A percentile compares a stretch with the other conserved stretches of the same genome.
phyloP scores from a whole-genome alignment of 1,284 basidiomycete species.

The Cutaneotrichosporon cavernicola region DNA sequence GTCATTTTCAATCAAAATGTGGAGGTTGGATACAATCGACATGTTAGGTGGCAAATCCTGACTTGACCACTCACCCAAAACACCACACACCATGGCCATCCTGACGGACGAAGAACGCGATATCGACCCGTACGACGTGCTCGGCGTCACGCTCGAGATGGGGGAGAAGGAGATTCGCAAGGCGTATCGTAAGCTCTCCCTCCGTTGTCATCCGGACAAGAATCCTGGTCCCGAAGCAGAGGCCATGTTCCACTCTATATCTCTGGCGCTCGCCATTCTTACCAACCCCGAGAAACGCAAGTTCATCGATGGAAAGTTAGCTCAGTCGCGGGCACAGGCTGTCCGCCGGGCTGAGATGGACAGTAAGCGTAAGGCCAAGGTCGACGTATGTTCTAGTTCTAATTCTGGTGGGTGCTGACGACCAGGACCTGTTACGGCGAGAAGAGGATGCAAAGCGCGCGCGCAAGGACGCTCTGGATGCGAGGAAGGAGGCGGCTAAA shows the following conservation, averaged over 20 bases:
- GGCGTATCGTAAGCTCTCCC: slow-evolving; percentile 75
- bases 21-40: not conserved
- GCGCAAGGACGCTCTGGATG: slow-evolving; percentile 61
- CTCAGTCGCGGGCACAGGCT: slow-evolving; percentile 67
- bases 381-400: slow-evolving; percentile 55
- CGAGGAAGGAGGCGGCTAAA: slow-evolving; percentile 55
- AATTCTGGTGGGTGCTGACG: slow-evolving; percentile 5
- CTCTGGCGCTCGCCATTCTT: slow-evolving; percentile 78
- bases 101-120: slow-evolving; percentile 52
- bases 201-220: slow-evolving; percentile 85
- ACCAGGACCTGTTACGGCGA: slow-evolving; percentile 72
- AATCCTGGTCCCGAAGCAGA: slow-evolving; percentile 55
- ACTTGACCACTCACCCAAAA: not conserved
- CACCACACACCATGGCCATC: slow-evolving; percentile 26
- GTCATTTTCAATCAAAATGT: slow-evolving; percentile 7
- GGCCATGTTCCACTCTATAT: slow-evolving; percentile 82
- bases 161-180: slow-evolving; percentile 79
- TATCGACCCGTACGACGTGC: slow-evolving; percentile 70
- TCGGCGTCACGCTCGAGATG: slow-evolving; percentile 66
- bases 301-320: slow-evolving; percentile 76
- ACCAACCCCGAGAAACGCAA: slow-evolving; percentile 77
- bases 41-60: slow-evolving; percentile 14
- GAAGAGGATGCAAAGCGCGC: slow-evolving; percentile 71
- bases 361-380: slow-evolving; percentile 71
- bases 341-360: slow-evolving; percentile 74